Conservation (phyloP, 345 rosid species). For the Eucalyptus marginata region DNA sequence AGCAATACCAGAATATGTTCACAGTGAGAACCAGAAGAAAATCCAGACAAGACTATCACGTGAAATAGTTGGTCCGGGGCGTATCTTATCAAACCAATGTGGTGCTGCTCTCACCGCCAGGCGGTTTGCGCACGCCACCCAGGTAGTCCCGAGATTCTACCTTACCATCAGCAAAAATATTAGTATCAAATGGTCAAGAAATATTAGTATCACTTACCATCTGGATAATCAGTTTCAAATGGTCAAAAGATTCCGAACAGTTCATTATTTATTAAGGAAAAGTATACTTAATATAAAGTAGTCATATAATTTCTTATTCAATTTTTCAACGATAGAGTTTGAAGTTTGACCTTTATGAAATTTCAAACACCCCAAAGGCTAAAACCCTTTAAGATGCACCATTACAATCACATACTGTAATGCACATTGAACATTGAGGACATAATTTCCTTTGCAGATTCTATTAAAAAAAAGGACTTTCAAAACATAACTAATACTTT, state of each 20-base stretch:
- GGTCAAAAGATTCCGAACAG: too few species aligned
- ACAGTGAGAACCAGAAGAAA: neutral
- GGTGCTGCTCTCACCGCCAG: slow-evolving; percentile 91
- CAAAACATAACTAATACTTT: too few species aligned
- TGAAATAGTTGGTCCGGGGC: neutral
- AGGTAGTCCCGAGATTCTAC: slow-evolving; percentile 72
- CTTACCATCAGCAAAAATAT: slow-evolving; percentile 89
- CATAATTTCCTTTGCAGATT: too few species aligned
- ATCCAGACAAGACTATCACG: neutral
- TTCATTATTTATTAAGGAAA: too few species aligned
- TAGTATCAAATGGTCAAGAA: neutral
- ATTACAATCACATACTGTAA: too few species aligned
- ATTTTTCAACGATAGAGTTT: neutral
- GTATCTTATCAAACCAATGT: slow-evolving; percentile 46
- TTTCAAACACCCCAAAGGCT: neutral
- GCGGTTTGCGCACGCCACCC: slow-evolving; percentile 94
- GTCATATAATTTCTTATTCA: neutral
- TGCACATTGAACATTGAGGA: too few species aligned
- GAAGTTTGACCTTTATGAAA: neutral
- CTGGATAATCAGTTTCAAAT: neutral
- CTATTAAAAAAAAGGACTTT: too few species aligned
- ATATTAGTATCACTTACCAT: too few species aligned
- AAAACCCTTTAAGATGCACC: neutral
- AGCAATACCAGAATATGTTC: neutral
- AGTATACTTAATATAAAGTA: neutral